These are phyloP conservation scores for Hymenoscyphus albidus DNA, from an alignment of 2,329 filamentous ascomycete genomes.

Conservation along the genomic window DNA sequence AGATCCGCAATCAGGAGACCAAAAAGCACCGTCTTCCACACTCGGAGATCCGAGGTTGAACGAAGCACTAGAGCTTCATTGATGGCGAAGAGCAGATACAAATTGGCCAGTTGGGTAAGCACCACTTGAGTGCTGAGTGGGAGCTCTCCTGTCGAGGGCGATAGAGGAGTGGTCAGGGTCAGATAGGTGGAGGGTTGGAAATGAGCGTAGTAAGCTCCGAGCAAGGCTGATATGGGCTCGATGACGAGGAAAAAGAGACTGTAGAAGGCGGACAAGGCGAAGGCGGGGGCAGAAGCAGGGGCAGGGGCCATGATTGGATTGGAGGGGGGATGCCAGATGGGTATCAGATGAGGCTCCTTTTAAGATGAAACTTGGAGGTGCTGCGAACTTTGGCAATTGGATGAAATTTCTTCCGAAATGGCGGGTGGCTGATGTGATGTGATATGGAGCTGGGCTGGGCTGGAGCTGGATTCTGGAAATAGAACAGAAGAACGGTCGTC, in stretches of 20 bases:
- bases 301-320: conserved; percentile 13
- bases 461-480: neutral
- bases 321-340: neutral
- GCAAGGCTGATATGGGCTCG: conserved; percentile 55
- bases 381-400: neutral
- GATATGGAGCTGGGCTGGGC: conserved; percentile 18
- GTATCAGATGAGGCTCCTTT: neutral
- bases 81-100: conserved; percentile 73
- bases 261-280: conserved; percentile 58
- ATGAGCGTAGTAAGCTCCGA: conserved; percentile 51
- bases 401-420: conserved; percentile 4
- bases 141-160: conserved; percentile 34
- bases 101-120: conserved; percentile 71
- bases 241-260: conserved; percentile 71
- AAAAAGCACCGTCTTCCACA: conserved; percentile 66
- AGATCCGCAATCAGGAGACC: conserved; percentile 71
- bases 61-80: conserved; percentile 75
- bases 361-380: neutral
- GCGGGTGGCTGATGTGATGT: conserved; percentile 17
- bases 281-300: conserved; percentile 38
- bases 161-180: conserved; percentile 51
- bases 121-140: conserved; percentile 62
- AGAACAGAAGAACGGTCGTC: neutral
- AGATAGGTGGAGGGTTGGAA: conserved; percentile 56
- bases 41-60: conserved; percentile 60